phyloP scores from a whole-genome alignment of 192 early-diverging fungal species.

The Gigaspora rosea region DNA sequence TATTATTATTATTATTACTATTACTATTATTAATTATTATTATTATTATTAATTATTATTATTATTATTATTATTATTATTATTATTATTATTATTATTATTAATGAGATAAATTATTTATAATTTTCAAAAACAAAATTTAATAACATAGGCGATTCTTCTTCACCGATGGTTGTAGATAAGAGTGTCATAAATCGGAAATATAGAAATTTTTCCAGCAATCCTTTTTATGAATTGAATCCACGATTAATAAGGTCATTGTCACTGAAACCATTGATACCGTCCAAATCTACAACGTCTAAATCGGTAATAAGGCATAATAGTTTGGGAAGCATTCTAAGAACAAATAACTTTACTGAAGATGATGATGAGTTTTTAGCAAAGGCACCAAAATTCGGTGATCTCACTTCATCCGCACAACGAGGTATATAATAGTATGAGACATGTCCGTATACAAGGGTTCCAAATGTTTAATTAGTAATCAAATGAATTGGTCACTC shows the following conservation, averaged over 20 bases:
- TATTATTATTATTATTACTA: no score
- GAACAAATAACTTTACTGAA: conserved; percentile 10
- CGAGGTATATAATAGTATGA: no score
- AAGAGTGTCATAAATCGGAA: background rate
- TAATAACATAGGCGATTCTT: background rate
- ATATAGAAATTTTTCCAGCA: background rate
- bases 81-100: no score
- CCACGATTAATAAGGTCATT: background rate
- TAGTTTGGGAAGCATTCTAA: background rate
- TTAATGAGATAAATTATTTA: background rate
- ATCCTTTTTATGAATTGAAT: conserved; percentile 6
- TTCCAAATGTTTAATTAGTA: no score
- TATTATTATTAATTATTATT: no score
- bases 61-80: no score
- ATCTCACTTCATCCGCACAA: background rate
- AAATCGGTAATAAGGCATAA: background rate
- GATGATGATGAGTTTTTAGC: conserved; percentile 15
- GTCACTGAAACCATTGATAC: background rate
- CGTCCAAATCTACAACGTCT: background rate
- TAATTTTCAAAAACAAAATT: background rate
- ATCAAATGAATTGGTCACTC: no score
- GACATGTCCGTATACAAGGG: no score
- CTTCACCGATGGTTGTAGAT: background rate
- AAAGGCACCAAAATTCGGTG: background rate
- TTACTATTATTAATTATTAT: no score